Evolutionary conservation across 139 green algal species (phyloP).

Genomic region (Dunaliella sp.): DNA sequence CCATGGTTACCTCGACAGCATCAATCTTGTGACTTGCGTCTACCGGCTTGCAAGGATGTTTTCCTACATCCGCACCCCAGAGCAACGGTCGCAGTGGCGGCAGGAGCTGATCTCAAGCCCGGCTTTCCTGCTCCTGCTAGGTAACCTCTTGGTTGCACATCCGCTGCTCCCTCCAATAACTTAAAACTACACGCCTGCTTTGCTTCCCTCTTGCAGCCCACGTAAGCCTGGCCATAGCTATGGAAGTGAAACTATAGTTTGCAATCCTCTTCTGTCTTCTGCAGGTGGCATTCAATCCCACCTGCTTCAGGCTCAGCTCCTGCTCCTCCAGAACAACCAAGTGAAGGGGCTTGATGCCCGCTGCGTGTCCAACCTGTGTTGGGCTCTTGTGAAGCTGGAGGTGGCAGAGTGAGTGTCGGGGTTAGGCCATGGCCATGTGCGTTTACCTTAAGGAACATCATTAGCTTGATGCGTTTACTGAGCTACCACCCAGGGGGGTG

Average conservation of each 20-base stretch:
- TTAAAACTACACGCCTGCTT: too few species aligned
- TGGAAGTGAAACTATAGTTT: too few species aligned
- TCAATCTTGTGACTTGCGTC: constrained; percentile 57
- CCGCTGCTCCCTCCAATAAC: too few species aligned
- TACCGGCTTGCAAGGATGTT: constrained; percentile 56
- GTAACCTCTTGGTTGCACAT: constrained; percentile 24
- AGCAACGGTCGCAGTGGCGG: constrained; percentile 23
- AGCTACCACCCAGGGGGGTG: too few species aligned
- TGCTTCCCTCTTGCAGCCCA: too few species aligned
- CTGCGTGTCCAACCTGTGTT: constrained; percentile 56
- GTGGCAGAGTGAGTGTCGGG: constrained; percentile 9
- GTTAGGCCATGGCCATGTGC: background rate
- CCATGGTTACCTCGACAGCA: constrained; percentile 42
- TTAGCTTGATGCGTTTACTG: too few species aligned
- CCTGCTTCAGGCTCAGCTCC: constrained; percentile 47
- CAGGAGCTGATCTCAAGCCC: constrained; percentile 32
- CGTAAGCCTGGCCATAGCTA: too few species aligned
- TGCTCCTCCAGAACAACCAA: constrained; percentile 34
- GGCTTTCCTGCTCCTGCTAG: constrained; percentile 47
- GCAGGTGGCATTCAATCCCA: constrained; percentile 46
- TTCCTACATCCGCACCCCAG: constrained; percentile 24
- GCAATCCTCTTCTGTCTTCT: too few species aligned
- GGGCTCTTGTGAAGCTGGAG: constrained; percentile 57
- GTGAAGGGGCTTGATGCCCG: constrained; percentile 52
- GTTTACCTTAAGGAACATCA: too few species aligned